Conservation (phyloP, 2,329 filamentous ascomycete species). For the Sarocladium strictum region DNA sequence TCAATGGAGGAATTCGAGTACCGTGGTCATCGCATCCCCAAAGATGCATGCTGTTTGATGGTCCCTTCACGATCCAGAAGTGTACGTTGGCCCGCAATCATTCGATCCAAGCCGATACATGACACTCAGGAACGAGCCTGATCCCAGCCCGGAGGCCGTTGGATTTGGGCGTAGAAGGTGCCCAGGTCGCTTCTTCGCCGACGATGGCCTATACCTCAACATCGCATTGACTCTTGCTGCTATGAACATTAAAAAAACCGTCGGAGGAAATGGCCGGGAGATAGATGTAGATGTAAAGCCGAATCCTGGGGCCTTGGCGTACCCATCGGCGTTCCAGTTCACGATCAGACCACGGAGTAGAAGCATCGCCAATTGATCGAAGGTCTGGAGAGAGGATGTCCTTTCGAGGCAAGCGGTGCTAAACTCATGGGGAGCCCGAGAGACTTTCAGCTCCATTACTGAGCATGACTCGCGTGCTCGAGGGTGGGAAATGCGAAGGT, state of each 20-base stretch:
- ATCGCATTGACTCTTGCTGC: constrained; percentile 32
- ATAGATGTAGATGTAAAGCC: constrained; percentile 5
- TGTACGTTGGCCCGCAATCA: constrained; percentile 1
- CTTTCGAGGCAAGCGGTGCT: constrained; percentile 8
- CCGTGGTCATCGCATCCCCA: constrained; percentile 20
- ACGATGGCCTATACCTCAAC: constrained; percentile 15
- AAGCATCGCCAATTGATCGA: constrained; percentile 8
- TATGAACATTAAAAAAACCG: constrained; percentile 30
- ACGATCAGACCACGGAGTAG: constrained; percentile 1
- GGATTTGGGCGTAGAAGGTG: constrained; percentile 18
- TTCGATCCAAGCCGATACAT: constrained; percentile 11
- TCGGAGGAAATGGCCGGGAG: constrained; percentile 24
- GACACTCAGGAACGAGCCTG: constrained; percentile 11
- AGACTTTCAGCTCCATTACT: not conserved
- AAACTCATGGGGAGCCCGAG: not conserved
- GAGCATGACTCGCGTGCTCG: not conserved
- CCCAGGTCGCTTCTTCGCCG: constrained; percentile 16
- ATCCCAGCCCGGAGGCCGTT: constrained; percentile 14
- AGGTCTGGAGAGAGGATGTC: not conserved
- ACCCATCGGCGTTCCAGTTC: constrained; percentile 8
- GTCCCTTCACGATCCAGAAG: constrained; percentile 12
- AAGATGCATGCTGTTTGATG: constrained; percentile 21
- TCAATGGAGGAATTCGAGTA: constrained; percentile 23
- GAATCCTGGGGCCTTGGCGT: constrained; percentile 9
- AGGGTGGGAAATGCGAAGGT: too few relatives aligned